A percentile compares a stretch with the other conserved stretches of the same genome.
Conservation (phyloP, 2,329 filamentous ascomycete species). For the Colletotrichum plurivorum region DNA sequence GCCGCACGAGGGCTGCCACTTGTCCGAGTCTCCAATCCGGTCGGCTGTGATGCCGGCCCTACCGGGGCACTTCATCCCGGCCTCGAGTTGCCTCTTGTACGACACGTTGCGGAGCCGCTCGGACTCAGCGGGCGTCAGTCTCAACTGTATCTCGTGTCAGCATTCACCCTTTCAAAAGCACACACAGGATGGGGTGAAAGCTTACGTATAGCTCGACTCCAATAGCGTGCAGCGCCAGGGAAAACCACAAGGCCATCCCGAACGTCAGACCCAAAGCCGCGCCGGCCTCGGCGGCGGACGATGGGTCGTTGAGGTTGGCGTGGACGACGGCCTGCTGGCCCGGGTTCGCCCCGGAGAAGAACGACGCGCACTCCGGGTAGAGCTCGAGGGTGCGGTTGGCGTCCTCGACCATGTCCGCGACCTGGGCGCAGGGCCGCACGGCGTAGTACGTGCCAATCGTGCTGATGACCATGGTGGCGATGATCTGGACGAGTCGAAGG, state of each 20-base stretch:
- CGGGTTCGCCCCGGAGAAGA: conserved; percentile 48
- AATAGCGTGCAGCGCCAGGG: conserved; percentile 38
- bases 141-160: conserved; percentile 52
- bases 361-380: conserved; percentile 61
- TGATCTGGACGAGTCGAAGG: conserved; percentile 60
- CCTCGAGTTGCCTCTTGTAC: conserved; percentile 67
- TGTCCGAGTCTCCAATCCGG: conserved; percentile 53
- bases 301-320: conserved; percentile 48
- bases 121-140: conserved; percentile 64
- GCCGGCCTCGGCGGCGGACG: conserved; percentile 47
- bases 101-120: conserved; percentile 65
- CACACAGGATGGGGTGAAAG: background rate
- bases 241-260: conserved; percentile 63
- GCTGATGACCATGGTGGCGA: conserved; percentile 52
- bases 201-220: conserved; percentile 47
- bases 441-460: conserved; percentile 45
- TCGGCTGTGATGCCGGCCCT: conserved; percentile 59
- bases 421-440: conserved; percentile 61
- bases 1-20: conserved; percentile 16
- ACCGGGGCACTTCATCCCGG: conserved; percentile 62
- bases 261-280: conserved; percentile 61
- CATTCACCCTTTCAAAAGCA: no score
- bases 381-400: conserved; percentile 43
- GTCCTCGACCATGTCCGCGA: conserved; percentile 54
- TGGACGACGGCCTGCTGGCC: conserved; percentile 47